Percentiles rank a stretch among this genome's conserved stretches.
phyloP scores from a whole-genome alignment of 1,284 basidiomycete genomes.

The Termitomyces sp. region DNA sequence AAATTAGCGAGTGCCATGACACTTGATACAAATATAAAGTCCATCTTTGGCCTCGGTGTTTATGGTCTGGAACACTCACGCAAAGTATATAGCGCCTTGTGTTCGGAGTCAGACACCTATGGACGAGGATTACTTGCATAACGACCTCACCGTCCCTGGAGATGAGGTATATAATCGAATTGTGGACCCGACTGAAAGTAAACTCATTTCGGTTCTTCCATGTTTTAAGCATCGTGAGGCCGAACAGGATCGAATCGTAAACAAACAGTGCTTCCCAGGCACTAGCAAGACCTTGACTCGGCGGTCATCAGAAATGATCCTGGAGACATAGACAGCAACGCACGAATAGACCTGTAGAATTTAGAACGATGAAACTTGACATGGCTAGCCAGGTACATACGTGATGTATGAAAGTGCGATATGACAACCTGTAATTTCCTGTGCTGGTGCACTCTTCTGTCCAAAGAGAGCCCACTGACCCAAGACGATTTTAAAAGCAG shows the following conservation, averaged over 20 bases:
- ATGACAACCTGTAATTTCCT: slow-evolving; percentile 25
- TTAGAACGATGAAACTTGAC: not conserved
- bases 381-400: slow-evolving; percentile 21
- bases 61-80: slow-evolving; percentile 20
- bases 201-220: slow-evolving; percentile 27
- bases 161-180: slow-evolving; percentile 31
- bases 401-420: slow-evolving; percentile 25
- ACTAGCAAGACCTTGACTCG: slow-evolving; percentile 27
- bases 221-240: slow-evolving; percentile 32
- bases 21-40: slow-evolving; percentile 17
- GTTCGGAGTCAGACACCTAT: not conserved
- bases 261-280: slow-evolving; percentile 41
- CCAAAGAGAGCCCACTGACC: slow-evolving; percentile 31
- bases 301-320: not conserved
- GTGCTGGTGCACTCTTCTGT: slow-evolving; percentile 24
- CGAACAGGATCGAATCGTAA: slow-evolving; percentile 35
- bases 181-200: slow-evolving; percentile 18
- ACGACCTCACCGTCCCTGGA: slow-evolving; percentile 33
- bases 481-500: not conserved
- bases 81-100: slow-evolving; percentile 35
- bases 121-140: not conserved
- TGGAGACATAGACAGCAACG: not conserved
- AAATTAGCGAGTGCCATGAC: slow-evolving; percentile 37
- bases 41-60: not conserved
- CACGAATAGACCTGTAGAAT: slow-evolving; percentile 26